Conservation (phyloP, 2,329 filamentous ascomycete species). For the Dendryphion nanum region DNA sequence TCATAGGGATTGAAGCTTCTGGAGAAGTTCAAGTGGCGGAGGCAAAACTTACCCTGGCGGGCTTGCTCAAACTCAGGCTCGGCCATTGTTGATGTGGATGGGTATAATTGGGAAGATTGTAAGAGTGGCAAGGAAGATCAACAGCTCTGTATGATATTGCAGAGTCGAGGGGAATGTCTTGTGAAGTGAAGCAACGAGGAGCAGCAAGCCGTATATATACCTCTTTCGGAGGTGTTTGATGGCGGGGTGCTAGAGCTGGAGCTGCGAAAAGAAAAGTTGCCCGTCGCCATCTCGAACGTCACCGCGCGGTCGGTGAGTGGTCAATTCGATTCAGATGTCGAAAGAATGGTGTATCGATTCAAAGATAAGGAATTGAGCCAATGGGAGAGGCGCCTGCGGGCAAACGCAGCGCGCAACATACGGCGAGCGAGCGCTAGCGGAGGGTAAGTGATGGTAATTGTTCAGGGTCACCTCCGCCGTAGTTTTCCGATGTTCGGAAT, state of each 20-base stretch:
- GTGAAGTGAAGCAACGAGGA: slow-evolving; percentile 9
- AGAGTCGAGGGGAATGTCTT: slow-evolving; percentile 1
- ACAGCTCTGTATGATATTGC: too few species aligned
- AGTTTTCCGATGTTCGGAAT: too few species aligned
- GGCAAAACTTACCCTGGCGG: slow-evolving; percentile 72
- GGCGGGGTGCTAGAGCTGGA: slow-evolving; percentile 12
- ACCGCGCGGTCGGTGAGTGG: slow-evolving; percentile 52
- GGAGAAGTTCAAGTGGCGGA: background rate
- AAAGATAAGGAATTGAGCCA: background rate
- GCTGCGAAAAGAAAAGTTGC: slow-evolving; percentile 15
- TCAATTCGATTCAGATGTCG: background rate
- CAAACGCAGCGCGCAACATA: too few species aligned
- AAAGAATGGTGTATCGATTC: background rate
- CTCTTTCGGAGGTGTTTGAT: slow-evolving; percentile 11
- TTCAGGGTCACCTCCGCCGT: too few species aligned
- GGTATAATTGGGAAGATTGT: too few species aligned
- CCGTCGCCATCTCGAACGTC: slow-evolving; percentile 56
- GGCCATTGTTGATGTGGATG: slow-evolving; percentile 59
- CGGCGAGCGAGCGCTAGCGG: too few species aligned
- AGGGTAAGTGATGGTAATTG: too few species aligned
- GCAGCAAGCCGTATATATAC: slow-evolving; percentile 29
- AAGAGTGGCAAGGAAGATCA: too few species aligned
- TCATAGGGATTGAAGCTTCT: background rate
- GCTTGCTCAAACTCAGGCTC: slow-evolving; percentile 99
- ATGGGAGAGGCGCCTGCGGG: background rate